Percentiles rank a stretch among this genome's conserved stretches.
These are phyloP conservation scores for Colletotrichum sp. DNA, from an alignment of 2,329 filamentous ascomycete genomes.

Conservation along the genomic window DNA sequence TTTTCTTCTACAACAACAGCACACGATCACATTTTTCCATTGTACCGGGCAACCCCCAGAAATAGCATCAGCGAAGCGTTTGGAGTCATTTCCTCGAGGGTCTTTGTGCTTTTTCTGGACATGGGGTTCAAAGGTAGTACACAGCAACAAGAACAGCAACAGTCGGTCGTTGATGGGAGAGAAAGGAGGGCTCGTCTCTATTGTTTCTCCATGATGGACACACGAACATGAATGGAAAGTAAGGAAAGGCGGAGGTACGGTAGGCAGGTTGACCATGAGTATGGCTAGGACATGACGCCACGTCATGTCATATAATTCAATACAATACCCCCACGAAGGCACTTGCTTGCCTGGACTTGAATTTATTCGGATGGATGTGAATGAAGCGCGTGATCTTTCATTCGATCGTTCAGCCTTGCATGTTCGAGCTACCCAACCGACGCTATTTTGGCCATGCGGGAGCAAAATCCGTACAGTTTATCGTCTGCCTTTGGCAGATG, in stretches of 20 bases:
- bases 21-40: neutral
- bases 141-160: neutral
- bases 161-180: neutral
- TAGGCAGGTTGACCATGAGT: neutral
- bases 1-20: neutral
- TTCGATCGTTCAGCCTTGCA: neutral
- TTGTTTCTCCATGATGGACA: neutral
- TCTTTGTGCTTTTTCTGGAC: constrained; percentile 5
- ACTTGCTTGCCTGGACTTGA: neutral
- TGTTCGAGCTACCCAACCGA: neutral
- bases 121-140: neutral
- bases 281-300: neutral
- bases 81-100: constrained; percentile 20
- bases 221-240: neutral
- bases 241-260: neutral
- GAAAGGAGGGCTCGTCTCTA: neutral
- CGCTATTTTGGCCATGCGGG: too few relatives aligned
- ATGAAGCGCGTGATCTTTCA: neutral
- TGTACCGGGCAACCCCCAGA: constrained; percentile 15
- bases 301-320: constrained; percentile 9
- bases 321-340: constrained; percentile 3
- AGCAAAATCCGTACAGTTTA: neutral
- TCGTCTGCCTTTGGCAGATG: neutral
- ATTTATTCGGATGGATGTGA: neutral
- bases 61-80: constrained; percentile 25